Base-by-base conservation (phyloP, 192 early-diverging fungal genomes). In the Coemansia sp. region DNA sequence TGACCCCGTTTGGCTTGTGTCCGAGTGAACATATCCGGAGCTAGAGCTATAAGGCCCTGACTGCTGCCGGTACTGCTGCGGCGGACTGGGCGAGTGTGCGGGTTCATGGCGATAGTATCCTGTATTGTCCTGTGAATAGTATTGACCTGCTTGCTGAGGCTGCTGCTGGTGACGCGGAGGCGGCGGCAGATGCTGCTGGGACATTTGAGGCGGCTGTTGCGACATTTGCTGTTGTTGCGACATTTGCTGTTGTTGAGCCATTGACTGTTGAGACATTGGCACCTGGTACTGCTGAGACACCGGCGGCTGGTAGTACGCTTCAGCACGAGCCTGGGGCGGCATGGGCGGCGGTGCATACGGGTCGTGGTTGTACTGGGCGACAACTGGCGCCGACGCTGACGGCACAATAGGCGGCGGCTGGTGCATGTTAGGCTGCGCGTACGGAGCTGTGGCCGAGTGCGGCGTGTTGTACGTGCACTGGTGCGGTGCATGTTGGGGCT, bases 51-150 rank as follows among this genome's bases (percentile, higher is more conserved):
- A 55, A 43, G 41, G 12, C n/a, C 39, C 25, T 43, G 41, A 12
- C 39, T 22, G 43, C 15, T 21, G n/a, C 52, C n/a, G 41, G 11
- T 12, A 43, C 15, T 43, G 41, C 41, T 43, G 41, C 41, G 41
- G 41, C 10, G 41, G 41, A 24, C 14, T 59, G 10, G 24, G 53
- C 19, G 11, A 60, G 37, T 61, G 21, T 32, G 59, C 41, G 4
- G 60, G 23, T 10, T 65, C 60, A n/a, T 27, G 39, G 8, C 45
- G 17, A 23, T 73, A 61, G 38, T 63, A 52, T 1, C 57, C 29
- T 15, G 62, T 60, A 21, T 37, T 9, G 22, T 60, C 61, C 57
- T 49, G 62, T 9, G 57, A 10, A 35, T 21, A 27, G 35, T 57
- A 38, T 12, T 57, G 55, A 5, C 27, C 55, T 7, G 48, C 5